Evolutionary conservation across 2,329 filamentous ascomycete genomes (phyloP), one percentile per base, ranked within the genome.

Genomic region (Aspergillus clavatus): DNA sequence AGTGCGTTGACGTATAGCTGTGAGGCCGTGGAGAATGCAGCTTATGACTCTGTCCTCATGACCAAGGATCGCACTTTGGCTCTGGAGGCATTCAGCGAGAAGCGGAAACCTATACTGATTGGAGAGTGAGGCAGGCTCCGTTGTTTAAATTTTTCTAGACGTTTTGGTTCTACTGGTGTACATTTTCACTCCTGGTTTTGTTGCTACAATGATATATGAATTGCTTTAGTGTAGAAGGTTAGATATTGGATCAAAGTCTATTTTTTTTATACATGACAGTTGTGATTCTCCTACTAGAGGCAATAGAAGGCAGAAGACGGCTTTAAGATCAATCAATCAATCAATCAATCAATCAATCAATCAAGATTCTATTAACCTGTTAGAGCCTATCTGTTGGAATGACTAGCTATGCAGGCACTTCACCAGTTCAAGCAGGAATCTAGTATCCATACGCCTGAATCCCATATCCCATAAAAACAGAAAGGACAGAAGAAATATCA

Each of bases 31-130:
- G 93, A 96, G 73, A 91, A 89, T 67, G 77, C 80, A 56, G 89
- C 90, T 72, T 97, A 97, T 67, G 80, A 89, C 60, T 75, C 83
- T 19, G 88, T 97, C 3, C 78, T 96, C 12, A 79, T 77, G 50
- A 95, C 89, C 0, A 83, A 90, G 63, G 93, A 98, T 72, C 78
- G 90, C 47, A 75, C 89, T 58, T 93, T 97, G 76, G 93, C 93
- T 26, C 73, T 98, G 53, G 79, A 72, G 66, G 93, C 93, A 0
- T 98, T 98, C 71, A 76, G 72, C 42, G 84, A 87, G 72, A 87
- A 87, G 76, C 77, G 84, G 58, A 83, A 78, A 67, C 83, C 83
- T 11, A 72, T 73, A n/a, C 87, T 86, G 26, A 28, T 28, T n/a
- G 26, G 26, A n/a, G 26, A 28, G 5, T 28, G n/a, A 28, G 26